Percentiles rank a stretch among this genome's conserved stretches.
Evolutionary conservation across 345 rosid genomes (phyloP).

Genomic region (Heritiera fomes): DNA sequence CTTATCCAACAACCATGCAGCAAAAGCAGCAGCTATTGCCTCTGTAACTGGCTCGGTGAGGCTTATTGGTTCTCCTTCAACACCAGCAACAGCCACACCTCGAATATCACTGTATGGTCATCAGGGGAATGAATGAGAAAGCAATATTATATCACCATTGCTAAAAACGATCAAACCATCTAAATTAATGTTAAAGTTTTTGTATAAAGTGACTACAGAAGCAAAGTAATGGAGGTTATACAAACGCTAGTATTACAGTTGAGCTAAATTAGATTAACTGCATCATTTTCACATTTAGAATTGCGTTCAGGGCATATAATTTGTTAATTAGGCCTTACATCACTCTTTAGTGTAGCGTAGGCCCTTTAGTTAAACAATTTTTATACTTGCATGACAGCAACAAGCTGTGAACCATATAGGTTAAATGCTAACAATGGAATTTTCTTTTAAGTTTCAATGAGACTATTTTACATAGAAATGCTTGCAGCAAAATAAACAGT

Average conservation of each 20-base stretch:
- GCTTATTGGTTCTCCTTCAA: conserved; percentile 87
- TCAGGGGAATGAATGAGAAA: conserved; percentile 11
- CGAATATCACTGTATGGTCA: conserved; percentile 72
- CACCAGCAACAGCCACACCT: conserved; percentile 89
- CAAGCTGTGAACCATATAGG: background rate
- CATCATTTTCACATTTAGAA: background rate
- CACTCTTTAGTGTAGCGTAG: background rate
- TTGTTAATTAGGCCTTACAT: background rate
- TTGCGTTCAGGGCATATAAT: background rate
- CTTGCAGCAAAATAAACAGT: background rate
- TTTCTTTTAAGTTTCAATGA: background rate
- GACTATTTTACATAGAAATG: background rate
- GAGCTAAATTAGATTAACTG: background rate
- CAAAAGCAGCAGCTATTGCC: conserved; percentile 95
- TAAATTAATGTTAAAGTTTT: background rate
- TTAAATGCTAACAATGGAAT: background rate
- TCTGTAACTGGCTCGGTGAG: conserved; percentile 83
- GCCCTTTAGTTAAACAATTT: background rate
- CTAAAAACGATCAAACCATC: background rate
- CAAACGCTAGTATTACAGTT: too few relatives aligned
- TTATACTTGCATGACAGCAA: background rate
- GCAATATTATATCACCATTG: background rate
- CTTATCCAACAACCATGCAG: conserved; percentile 78
- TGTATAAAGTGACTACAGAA: background rate
- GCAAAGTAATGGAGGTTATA: background rate